phyloP scores from a whole-genome alignment of 2,329 filamentous ascomycete species.

The Diaporthe humulicola region DNA sequence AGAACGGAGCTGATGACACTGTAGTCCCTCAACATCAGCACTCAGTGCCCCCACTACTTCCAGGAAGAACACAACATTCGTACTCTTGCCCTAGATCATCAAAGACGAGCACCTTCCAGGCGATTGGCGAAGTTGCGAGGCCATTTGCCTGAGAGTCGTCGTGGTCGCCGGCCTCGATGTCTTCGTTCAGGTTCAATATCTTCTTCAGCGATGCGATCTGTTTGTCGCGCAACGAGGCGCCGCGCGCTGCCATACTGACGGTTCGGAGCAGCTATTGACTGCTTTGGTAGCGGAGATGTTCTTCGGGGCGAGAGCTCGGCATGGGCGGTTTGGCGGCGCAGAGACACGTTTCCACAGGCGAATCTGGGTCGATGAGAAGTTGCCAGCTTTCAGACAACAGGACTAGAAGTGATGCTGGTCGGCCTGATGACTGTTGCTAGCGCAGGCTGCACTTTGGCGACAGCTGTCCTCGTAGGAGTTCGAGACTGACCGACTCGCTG shows the following conservation, averaged over 20 bases:
- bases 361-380: neutral
- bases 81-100: slow-evolving; percentile 66
- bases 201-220: slow-evolving; percentile 90
- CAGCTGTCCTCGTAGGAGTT: slow-evolving; percentile 28
- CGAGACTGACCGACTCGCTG: neutral
- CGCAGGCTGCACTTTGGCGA: slow-evolving; percentile 28
- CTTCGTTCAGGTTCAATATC: slow-evolving; percentile 94
- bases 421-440: slow-evolving; percentile 11
- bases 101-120: slow-evolving; percentile 98
- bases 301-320: slow-evolving; percentile 34
- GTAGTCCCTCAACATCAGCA: slow-evolving; percentile 48
- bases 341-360: slow-evolving; percentile 26
- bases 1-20: slow-evolving; percentile 94
- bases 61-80: neutral
- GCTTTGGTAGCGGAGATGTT: slow-evolving; percentile 24
- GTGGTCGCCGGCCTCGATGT: slow-evolving; percentile 68
- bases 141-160: slow-evolving; percentile 76
- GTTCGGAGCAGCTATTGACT: slow-evolving; percentile 34
- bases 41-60: neutral
- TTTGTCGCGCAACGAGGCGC: slow-evolving; percentile 63
- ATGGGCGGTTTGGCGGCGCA: slow-evolving; percentile 26
- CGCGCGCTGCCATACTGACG: slow-evolving; percentile 59
- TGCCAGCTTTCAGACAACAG: neutral
- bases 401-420: neutral
- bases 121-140: slow-evolving; percentile 79